Base-by-base conservation (phyloP, 352 stramenopile genomes). In the Hyaloperonospora brassicae region DNA sequence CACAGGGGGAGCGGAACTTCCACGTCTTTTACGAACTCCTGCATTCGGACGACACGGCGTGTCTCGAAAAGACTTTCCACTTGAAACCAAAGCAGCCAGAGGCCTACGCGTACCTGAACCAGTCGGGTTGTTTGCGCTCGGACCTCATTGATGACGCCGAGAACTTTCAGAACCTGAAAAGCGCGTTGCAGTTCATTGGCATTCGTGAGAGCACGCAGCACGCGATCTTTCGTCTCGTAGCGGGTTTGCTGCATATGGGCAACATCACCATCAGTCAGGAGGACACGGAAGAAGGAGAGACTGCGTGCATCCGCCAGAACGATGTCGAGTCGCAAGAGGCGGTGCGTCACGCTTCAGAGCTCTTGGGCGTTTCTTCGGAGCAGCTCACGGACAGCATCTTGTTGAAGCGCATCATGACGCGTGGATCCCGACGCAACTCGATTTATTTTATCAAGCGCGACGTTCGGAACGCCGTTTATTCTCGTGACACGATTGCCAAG, bases 401-500 rank as follows among this genome's bases (percentile, higher is more conserved):
- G 23, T 58, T 84, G 24, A 92, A 89, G 59, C 75, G 82, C 7
- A 92, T 91, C 41, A 73, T 90, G 57, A 89, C 82, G 11, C 83
- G 79, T 38, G 72, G 84, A 10, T 74, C 77, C 12, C 76, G 80
- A 44, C 76, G 81, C 25, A 82, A 81, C 36, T 87, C 83, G 13
- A 87, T 90, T 55, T 87, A 90, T 57, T 89, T 76, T 36, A 79
- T 79, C 25, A 93, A 86, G 64, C 76, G 79, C 35, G 76, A 84
- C 50, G 66, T 66, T 31, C 79, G 68, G 24, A 85, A 75, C 57
- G 84, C 76, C n/a, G 72, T 82, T 44, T 87, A 85, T 68, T 89
- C 75, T 34, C 79, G 87, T 27, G 87, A 96, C 52, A 93, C 87
- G 23, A 91, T 95, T 52, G 84, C 84, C 40, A 95, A 95, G 61